These are phyloP conservation scores for Boletus sp. DNA, from an alignment of 1,284 basidiomycete genomes.

Conservation along the genomic window DNA sequence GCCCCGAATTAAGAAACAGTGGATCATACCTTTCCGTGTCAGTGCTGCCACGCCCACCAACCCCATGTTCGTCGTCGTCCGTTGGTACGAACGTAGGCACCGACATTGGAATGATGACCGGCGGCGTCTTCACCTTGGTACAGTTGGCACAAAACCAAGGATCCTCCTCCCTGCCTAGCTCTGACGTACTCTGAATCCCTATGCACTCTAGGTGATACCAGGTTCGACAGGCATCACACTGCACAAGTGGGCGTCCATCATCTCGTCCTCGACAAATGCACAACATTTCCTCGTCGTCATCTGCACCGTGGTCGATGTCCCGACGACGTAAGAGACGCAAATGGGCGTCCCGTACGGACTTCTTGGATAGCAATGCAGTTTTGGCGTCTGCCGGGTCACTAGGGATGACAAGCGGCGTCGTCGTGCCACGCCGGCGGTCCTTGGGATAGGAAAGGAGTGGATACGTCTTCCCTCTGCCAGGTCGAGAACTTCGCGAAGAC, in stretches of 20 bases:
- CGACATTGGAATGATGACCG: slow-evolving; percentile 38
- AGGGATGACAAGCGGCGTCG: slow-evolving; percentile 49
- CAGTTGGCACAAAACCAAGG: slow-evolving; percentile 73
- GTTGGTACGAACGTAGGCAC: slow-evolving; percentile 70
- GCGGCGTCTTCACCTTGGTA: slow-evolving; percentile 46
- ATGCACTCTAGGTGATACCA: slow-evolving; percentile 82
- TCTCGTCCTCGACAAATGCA: slow-evolving; percentile 70
- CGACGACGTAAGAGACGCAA: slow-evolving; percentile 48
- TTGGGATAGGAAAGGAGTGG: slow-evolving; percentile 49
- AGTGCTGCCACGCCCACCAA: slow-evolving; percentile 18
- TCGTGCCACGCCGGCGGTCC: slow-evolving; percentile 24
- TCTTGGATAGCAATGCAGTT: slow-evolving; percentile 69
- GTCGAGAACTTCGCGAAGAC: slow-evolving; percentile 37
- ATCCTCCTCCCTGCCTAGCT: slow-evolving; percentile 75
- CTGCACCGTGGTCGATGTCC: slow-evolving; percentile 34
- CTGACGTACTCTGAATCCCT: slow-evolving; percentile 59
- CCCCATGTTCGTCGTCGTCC: slow-evolving; percentile 44
- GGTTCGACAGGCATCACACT: slow-evolving; percentile 72
- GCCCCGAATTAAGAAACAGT: slow-evolving; percentile 55
- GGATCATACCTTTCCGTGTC: slow-evolving; percentile 48
- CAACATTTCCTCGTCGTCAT: slow-evolving; percentile 50
- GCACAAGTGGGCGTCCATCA: slow-evolving; percentile 71
- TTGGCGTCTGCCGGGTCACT: slow-evolving; percentile 75
- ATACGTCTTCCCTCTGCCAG: slow-evolving; percentile 65
- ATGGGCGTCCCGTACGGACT: slow-evolving; percentile 61